These are phyloP conservation scores for Anthostomella pinea DNA, from an alignment of 2,329 filamentous ascomycete genomes.

Conservation along the genomic window DNA sequence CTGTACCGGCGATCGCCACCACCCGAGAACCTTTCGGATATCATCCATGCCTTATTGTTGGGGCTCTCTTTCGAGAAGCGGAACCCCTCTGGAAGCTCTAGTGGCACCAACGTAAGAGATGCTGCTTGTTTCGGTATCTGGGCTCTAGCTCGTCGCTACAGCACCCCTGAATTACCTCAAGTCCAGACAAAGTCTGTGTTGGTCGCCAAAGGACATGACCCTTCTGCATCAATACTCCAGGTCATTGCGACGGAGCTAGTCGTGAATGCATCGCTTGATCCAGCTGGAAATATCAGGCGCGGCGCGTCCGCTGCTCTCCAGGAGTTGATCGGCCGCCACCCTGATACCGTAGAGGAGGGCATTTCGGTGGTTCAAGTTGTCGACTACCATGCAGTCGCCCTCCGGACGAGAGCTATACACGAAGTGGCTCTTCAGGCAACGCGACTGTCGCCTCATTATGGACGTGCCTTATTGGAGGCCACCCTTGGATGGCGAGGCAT, in stretches of 20 bases:
- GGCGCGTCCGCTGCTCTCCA: constrained; percentile 92
- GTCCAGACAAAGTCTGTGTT: constrained; percentile 51
- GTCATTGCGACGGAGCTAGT: constrained; percentile 78
- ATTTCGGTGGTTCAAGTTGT: constrained; percentile 85
- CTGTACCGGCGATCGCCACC: constrained; percentile 83
- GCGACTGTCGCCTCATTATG: constrained; percentile 65
- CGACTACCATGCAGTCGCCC: constrained; percentile 89
- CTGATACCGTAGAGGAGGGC: constrained; percentile 76
- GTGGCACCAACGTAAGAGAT: constrained; percentile 89
- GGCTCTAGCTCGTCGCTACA: constrained; percentile 85
- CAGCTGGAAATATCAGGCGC: constrained; percentile 87
- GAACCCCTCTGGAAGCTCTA: constrained; percentile 76
- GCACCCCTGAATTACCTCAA: constrained; percentile 69
- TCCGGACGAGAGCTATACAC: constrained; percentile 77
- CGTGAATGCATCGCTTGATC: constrained; percentile 78
- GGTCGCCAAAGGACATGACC: constrained; percentile 36
- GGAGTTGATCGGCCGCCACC: constrained; percentile 89
- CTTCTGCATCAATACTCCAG: constrained; percentile 60
- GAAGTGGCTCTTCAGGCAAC: constrained; percentile 71
- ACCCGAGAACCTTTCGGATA: constrained; percentile 64
- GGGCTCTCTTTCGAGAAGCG: constrained; percentile 88
- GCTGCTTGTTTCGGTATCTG: constrained; percentile 96
- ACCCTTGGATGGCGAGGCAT: constrained; percentile 85
- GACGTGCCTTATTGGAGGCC: constrained; percentile 65
- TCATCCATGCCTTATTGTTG: constrained; percentile 73